phyloP scores from a whole-genome alignment of 2,329 filamentous ascomycete genomes.

The Colletotrichum graminicola region DNA sequence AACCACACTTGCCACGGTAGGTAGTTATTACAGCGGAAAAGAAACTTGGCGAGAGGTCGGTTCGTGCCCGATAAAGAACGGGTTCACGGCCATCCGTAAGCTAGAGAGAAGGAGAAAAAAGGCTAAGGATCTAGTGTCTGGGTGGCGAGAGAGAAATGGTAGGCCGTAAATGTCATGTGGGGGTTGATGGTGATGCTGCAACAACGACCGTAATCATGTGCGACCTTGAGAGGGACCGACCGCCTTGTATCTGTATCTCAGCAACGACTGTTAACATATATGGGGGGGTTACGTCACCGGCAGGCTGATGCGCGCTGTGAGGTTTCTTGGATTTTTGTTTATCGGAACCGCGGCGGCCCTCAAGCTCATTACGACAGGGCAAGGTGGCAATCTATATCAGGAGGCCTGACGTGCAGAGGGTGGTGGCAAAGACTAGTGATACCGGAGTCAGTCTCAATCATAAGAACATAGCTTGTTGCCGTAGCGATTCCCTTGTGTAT shows the following conservation, averaged over 20 bases:
- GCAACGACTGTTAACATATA: neutral
- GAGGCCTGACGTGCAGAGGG: neutral
- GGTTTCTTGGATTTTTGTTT: constrained; percentile 20
- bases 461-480: neutral
- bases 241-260: no score
- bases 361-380: no score
- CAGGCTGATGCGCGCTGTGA: neutral
- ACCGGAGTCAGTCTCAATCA: neutral
- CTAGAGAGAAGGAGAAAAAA: no score
- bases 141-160: neutral
- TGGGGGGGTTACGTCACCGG: constrained; percentile 28
- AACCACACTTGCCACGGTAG: neutral
- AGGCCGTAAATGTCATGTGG: neutral
- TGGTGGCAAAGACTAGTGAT: neutral
- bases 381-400: neutral
- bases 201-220: neutral
- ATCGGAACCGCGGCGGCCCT: neutral
- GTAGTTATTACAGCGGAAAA: neutral
- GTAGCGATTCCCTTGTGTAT: no score
- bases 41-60: neutral
- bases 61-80: neutral
- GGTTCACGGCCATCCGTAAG: neutral
- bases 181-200: neutral
- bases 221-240: no score
- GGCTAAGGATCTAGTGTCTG: neutral